A percentile compares a stretch with the other conserved stretches of the same genome.
phyloP scores from a whole-genome alignment of 768 basidiomycete genomes.

The Gloeopeniophorella convolvens region DNA sequence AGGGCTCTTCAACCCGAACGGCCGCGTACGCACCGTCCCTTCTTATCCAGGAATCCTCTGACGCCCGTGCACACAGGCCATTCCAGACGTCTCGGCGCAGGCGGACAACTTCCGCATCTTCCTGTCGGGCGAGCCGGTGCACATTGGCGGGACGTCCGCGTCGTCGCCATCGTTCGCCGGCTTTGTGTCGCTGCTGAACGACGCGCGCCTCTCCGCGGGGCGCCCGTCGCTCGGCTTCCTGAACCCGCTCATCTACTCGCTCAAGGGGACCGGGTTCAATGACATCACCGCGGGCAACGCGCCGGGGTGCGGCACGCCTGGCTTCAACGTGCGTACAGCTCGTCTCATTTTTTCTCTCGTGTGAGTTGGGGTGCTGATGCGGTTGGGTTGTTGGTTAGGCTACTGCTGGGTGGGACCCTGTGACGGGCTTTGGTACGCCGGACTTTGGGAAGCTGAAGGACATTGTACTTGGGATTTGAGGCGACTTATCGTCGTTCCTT shows the following conservation, averaged over 20 bases:
- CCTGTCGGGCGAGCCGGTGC: constrained; percentile 28
- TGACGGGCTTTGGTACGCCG: constrained; percentile 52
- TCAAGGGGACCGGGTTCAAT: constrained; percentile 38
- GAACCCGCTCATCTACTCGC: constrained; percentile 55
- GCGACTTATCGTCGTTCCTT: too few relatives aligned
- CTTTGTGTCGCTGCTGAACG: constrained; percentile 40
- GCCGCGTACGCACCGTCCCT: constrained; percentile 39
- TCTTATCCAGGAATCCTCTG: neutral
- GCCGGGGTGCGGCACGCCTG: constrained; percentile 53
- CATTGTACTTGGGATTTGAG: constrained; percentile 25
- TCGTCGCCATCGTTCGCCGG: constrained; percentile 52
- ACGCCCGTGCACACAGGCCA: constrained; percentile 30
- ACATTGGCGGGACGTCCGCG: constrained; percentile 53
- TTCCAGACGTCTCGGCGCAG: constrained; percentile 58
- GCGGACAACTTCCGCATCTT: constrained; percentile 39
- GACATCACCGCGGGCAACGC: constrained; percentile 56
- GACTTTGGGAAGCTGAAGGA: constrained; percentile 42
- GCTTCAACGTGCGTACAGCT: constrained; percentile 49
- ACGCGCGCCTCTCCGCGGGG: constrained; percentile 42
- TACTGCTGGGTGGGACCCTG: constrained; percentile 52
- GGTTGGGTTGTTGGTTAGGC: constrained; percentile 28
- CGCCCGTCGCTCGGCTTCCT: constrained; percentile 53
- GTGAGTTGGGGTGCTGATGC: neutral
- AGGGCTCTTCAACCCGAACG: constrained; percentile 49
- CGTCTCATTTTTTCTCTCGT: constrained; percentile 1